Conservation (phyloP, 1,284 basidiomycete genomes). For the Gomphus bonarii region DNA sequence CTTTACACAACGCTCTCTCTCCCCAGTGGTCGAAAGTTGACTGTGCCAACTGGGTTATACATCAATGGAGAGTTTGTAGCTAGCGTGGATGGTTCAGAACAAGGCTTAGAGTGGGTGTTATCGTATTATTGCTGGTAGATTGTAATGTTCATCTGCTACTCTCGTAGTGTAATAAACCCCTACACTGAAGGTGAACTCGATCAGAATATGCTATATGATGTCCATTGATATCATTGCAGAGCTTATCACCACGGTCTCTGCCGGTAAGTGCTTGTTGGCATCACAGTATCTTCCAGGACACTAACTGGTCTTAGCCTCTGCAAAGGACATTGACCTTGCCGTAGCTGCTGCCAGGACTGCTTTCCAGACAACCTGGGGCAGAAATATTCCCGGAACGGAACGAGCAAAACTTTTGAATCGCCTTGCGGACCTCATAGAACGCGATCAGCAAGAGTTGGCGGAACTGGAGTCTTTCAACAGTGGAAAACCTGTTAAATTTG, state of each 20-base stretch:
- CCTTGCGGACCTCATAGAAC: slow-evolving; percentile 88
- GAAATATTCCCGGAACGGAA: slow-evolving; percentile 75
- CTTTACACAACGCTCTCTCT: slow-evolving; percentile 14
- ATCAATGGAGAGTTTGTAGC: slow-evolving; percentile 82
- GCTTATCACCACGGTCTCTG: slow-evolving; percentile 7
- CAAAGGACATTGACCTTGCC: slow-evolving; percentile 73
- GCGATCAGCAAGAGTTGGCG: slow-evolving; percentile 65
- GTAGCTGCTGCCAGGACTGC: slow-evolving; percentile 79
- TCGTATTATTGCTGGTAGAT: neutral
- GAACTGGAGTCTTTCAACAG: slow-evolving; percentile 78
- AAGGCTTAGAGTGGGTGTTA: slow-evolving; percentile 19
- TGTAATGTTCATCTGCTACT: slow-evolving; percentile 9
- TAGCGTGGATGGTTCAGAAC: slow-evolving; percentile 20
- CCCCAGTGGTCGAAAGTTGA: slow-evolving; percentile 38
- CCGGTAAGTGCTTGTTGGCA: neutral
- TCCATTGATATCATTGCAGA: neutral
- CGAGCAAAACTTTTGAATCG: slow-evolving; percentile 73
- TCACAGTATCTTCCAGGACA: neutral
- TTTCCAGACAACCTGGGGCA: slow-evolving; percentile 85
- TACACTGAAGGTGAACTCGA: slow-evolving; percentile 56
- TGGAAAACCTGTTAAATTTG: slow-evolving; percentile 75
- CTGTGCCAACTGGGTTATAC: slow-evolving; percentile 76
- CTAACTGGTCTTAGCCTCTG: slow-evolving; percentile 38
- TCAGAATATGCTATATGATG: neutral
- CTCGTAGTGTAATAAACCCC: slow-evolving; percentile 54